Conservation (phyloP, 768 basidiomycete genomes). For the Phaeotremella fagi region DNA sequence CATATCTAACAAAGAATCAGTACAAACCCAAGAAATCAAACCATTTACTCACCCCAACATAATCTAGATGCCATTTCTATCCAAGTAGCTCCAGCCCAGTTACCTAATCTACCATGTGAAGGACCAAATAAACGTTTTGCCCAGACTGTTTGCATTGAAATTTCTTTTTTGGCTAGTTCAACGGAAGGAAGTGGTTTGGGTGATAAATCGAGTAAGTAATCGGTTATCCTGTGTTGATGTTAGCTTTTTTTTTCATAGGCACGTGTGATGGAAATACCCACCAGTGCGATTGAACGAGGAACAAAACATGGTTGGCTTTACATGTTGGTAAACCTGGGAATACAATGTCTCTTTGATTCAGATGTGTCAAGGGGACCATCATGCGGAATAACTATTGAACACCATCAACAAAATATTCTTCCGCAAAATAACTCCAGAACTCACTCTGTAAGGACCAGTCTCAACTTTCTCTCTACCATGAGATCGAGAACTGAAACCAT, state of each 20-base stretch:
- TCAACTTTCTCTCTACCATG: not conserved
- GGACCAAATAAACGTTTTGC: conserved; percentile 8
- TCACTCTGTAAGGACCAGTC: not conserved
- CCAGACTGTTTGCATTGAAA: conserved; percentile 6
- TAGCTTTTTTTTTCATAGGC: not conserved
- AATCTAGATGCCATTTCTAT: conserved; percentile 8
- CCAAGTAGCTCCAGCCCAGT: conserved; percentile 4
- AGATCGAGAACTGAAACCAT: not conserved
- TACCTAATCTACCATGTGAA: conserved; percentile 1
- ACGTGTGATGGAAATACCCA: not conserved
- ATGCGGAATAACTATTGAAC: conserved; percentile 2
- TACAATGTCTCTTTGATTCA: conserved; percentile 3
- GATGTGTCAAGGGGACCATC: conserved; percentile 3
- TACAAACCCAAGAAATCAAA: not conserved
- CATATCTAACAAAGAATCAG: conserved; percentile 5
- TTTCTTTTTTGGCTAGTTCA: not conserved
- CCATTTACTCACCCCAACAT: conserved; percentile 1
- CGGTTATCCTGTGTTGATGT: conserved; percentile 1
- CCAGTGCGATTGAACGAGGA: conserved; percentile 11
- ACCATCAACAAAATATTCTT: too few species aligned
- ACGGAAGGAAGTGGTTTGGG: conserved; percentile 1
- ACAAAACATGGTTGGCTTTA: conserved; percentile 9
- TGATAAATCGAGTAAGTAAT: conserved; percentile 6
- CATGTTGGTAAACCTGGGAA: conserved; percentile 4
- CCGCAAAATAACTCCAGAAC: not conserved